Base-by-base conservation (phyloP, 768 basidiomycete genomes). In the Phlebiopsis gigantea region DNA sequence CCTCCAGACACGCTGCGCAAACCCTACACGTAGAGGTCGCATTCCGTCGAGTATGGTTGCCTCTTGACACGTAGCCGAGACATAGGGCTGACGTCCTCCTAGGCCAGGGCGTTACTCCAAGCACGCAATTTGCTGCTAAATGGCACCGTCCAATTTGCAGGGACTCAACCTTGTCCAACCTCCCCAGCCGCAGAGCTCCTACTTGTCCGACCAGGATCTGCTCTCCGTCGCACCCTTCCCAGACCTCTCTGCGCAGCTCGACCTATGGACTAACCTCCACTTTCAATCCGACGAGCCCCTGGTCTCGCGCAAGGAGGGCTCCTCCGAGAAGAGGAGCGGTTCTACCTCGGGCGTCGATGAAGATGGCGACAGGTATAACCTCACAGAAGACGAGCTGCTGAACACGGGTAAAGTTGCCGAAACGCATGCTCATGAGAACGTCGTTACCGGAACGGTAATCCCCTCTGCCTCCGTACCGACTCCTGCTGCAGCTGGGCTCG, bases 141-240 rank as follows among this genome's bases (percentile, higher is more conserved):
- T 88, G 86, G 73, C 80, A 42, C 79, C 87, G 24, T 70, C 83
- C 10, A 82, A 77, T 56, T 74, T 93, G 10, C 84, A 90, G 55
- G 90, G 90, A 28, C 85, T 93, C 68, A 91, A 93, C 72, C 75
- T 91, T 71, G 78, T 93, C 53, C 83, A 85, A 45, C 78, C 85
- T 42, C 63, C 72, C n/a, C 66, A 71, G 17, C 63, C 76, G 15
- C 63, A 73, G 5, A 75, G 79, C 61, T 65, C 68, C 0, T 71
- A 69, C 17, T 53, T 67, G 42, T 61, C 65, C 7, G 71, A 75
- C 59, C 80, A 82, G 66, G 84, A 88, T 58, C 75, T 89, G 24
- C 79, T 90, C 58, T 72, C 81, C 0, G 75, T 82, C 0, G 80
- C 81, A 24, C 74, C 84, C 0, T 88, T 83, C 66, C 85, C 87